Conservation (phyloP, 2,329 filamentous ascomycete genomes). For the Furcasterigmium furcatum region DNA sequence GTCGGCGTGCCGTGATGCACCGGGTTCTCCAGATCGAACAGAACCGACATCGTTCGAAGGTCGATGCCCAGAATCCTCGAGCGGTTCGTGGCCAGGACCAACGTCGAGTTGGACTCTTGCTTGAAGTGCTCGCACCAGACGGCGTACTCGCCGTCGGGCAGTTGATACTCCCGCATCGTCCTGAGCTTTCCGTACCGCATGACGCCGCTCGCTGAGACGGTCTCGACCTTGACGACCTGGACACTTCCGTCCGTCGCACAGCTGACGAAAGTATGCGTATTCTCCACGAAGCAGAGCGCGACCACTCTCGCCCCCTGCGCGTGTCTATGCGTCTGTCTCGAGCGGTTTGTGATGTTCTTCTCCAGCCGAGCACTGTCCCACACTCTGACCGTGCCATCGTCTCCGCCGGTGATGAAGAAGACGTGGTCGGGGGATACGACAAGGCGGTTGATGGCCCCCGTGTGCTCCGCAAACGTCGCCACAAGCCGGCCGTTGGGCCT, state of each 20-base stretch:
- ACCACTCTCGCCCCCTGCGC: slow-evolving; percentile 69
- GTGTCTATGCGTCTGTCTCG: slow-evolving; percentile 81
- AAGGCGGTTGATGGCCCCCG: slow-evolving; percentile 76
- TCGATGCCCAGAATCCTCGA: slow-evolving; percentile 84
- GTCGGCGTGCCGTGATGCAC: slow-evolving; percentile 89
- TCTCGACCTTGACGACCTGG: slow-evolving; percentile 80
- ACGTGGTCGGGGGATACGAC: slow-evolving; percentile 82
- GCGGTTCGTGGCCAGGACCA: slow-evolving; percentile 82
- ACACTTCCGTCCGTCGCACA: slow-evolving; percentile 88
- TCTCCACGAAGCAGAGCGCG: slow-evolving; percentile 85
- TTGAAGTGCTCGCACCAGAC: slow-evolving; percentile 94
- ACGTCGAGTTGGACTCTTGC: slow-evolving; percentile 73
- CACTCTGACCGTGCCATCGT: slow-evolving; percentile 86
- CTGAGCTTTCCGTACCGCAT: slow-evolving; percentile 76
- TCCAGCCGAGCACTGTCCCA: slow-evolving; percentile 92
- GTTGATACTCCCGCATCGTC: slow-evolving; percentile 75
- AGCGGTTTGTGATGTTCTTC: slow-evolving; percentile 83
- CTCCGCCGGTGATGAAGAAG: slow-evolving; percentile 92
- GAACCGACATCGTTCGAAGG: slow-evolving; percentile 76
- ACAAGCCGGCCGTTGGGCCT: slow-evolving; percentile 80
- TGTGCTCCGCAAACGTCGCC: slow-evolving; percentile 86
- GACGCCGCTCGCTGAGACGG: slow-evolving; percentile 40
- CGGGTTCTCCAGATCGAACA: slow-evolving; percentile 82
- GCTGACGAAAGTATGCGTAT: slow-evolving; percentile 89
- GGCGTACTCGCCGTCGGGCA: slow-evolving; percentile 71